Percentiles rank a stretch among this genome's conserved stretches.
These are phyloP conservation scores for Cadophora sp. DNA, from an alignment of 2,329 filamentous ascomycete species.

Conservation along the genomic window DNA sequence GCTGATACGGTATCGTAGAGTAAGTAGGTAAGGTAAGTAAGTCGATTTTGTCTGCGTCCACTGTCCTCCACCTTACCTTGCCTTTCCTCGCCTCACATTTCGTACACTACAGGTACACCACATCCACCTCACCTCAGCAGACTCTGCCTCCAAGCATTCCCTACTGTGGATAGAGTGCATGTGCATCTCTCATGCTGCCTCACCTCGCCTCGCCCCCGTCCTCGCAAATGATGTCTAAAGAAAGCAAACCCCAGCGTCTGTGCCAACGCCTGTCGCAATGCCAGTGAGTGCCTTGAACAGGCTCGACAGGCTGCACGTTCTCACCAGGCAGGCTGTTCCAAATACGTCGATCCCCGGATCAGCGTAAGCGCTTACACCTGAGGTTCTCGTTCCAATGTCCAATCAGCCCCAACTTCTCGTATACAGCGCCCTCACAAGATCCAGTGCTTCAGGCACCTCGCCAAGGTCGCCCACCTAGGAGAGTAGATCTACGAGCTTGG, in stretches of 20 bases:
- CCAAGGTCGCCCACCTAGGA: slow-evolving; percentile 13
- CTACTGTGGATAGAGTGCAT: neutral
- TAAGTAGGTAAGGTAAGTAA: too few species aligned
- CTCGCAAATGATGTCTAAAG: slow-evolving; percentile 5
- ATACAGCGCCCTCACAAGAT: slow-evolving; percentile 21
- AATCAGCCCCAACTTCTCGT: slow-evolving; percentile 28
- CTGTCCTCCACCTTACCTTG: too few species aligned
- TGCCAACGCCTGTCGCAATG: neutral
- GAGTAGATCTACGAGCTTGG: slow-evolving; percentile 23
- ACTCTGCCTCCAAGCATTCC: neutral
- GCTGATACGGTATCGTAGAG: neutral
- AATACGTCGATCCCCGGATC: slow-evolving; percentile 31
- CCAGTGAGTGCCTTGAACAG: neutral
- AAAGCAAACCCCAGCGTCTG: neutral
- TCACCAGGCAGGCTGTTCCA: slow-evolving; percentile 22
- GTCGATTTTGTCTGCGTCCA: too few species aligned
- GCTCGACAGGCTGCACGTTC: neutral
- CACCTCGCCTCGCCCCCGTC: slow-evolving; percentile 13
- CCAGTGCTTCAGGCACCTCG: neutral
- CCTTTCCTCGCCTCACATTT: too few species aligned
- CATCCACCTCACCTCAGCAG: slow-evolving; percentile 3
- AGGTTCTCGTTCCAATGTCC: slow-evolving; percentile 23
- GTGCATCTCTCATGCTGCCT: neutral
- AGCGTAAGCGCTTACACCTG: slow-evolving; percentile 30
- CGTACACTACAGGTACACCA: too few species aligned